phyloP scores from a whole-genome alignment of 2,329 filamentous ascomycete genomes.

The Sphaerulina vaccinii region DNA sequence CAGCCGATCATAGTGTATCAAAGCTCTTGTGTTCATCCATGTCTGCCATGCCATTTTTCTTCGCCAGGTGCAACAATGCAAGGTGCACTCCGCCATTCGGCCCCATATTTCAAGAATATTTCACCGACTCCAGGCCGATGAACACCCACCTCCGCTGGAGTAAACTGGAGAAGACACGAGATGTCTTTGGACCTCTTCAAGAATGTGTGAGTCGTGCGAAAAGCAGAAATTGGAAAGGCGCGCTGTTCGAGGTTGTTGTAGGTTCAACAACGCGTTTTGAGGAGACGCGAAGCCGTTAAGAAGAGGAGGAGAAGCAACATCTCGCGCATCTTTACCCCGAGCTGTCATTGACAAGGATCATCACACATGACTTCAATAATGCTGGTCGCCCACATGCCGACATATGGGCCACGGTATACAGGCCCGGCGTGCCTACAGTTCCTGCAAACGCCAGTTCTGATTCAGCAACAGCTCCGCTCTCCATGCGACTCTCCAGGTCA shows the following conservation, averaged over 20 bases:
- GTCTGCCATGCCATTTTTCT: constrained; percentile 3
- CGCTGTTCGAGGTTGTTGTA: neutral
- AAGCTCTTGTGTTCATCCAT: neutral
- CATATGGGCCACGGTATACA: too few species aligned
- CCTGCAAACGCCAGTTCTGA: neutral
- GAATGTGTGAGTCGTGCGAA: neutral
- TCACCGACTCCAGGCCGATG: constrained; percentile 9
- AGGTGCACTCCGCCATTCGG: constrained; percentile 13
- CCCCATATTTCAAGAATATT: constrained; percentile 15
- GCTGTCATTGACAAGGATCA: neutral
- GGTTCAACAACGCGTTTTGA: neutral
- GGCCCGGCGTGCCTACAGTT: neutral
- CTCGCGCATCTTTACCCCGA: neutral
- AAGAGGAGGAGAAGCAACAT: neutral
- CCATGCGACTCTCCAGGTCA: neutral
- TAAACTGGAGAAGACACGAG: constrained; percentile 4
- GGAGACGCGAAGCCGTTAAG: neutral
- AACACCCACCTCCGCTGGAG: constrained; percentile 5
- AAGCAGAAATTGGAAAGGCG: neutral
- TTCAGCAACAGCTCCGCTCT: neutral
- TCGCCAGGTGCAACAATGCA: neutral
- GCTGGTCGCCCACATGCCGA: neutral
- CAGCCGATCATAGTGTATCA: neutral
- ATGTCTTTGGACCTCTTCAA: too few species aligned
- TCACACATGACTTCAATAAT: neutral